Conservation (phyloP, 1,284 basidiomycete genomes). For the Termitomyces sp. region DNA sequence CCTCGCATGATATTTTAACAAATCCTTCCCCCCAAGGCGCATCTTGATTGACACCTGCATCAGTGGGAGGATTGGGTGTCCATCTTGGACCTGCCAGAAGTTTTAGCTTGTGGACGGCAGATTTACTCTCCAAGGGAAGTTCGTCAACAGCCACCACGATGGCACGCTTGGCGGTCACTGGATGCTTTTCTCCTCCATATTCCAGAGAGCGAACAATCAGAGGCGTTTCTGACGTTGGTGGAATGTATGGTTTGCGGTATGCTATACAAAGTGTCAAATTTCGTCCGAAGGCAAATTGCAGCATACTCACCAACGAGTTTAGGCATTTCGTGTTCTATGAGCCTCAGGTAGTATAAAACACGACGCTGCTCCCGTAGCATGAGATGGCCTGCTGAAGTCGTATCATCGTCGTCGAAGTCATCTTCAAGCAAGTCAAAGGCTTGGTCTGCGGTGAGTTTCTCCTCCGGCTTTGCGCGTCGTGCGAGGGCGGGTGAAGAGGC, state of each 20-base stretch:
- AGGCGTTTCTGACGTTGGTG: slow-evolving; percentile 53
- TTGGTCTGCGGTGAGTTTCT: slow-evolving; percentile 32
- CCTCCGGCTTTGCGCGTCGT: slow-evolving; percentile 34
- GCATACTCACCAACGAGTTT: slow-evolving; percentile 67
- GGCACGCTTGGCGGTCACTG: slow-evolving; percentile 62
- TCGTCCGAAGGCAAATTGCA: neutral
- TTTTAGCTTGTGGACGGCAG: slow-evolving; percentile 74
- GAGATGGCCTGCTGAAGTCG: slow-evolving; percentile 63
- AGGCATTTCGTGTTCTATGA: slow-evolving; percentile 82
- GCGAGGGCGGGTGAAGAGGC: slow-evolving; percentile 27
- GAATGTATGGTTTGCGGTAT: slow-evolving; percentile 70
- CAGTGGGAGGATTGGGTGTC: slow-evolving; percentile 66
- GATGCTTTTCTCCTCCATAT: slow-evolving; percentile 73
- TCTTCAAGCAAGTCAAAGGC: slow-evolving; percentile 36
- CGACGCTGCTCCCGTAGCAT: slow-evolving; percentile 68
- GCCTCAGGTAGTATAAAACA: slow-evolving; percentile 66
- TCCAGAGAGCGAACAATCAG: slow-evolving; percentile 71
- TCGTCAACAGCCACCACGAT: slow-evolving; percentile 69
- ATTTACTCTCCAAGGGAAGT: slow-evolving; percentile 57
- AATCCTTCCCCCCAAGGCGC: slow-evolving; percentile 62
- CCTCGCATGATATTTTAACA: slow-evolving; percentile 83
- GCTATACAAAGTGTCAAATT: slow-evolving; percentile 38
- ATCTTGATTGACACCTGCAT: slow-evolving; percentile 50
- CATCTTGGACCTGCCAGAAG: slow-evolving; percentile 80
- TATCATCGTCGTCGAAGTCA: slow-evolving; percentile 52